A percentile compares a stretch with the other conserved stretches of the same genome.
Evolutionary conservation across 805 yeast genomes (phyloP).

Genomic region (Saturnispora quitensis): DNA sequence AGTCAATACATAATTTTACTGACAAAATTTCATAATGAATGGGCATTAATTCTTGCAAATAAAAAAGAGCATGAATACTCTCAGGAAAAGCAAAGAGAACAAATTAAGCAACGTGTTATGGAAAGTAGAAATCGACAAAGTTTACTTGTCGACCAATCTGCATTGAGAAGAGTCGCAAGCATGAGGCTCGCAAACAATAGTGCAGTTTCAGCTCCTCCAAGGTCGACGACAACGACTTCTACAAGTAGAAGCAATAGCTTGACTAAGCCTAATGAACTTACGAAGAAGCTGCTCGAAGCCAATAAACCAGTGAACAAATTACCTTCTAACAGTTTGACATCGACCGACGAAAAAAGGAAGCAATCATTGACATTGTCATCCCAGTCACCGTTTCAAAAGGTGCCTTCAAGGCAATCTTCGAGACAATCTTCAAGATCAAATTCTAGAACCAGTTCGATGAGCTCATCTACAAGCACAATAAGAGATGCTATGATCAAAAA

Average conservation of each 20-base stretch:
- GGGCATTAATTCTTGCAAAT: conserved; percentile 28
- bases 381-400: conserved; percentile 2
- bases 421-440: conserved; percentile 1
- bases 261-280: background rate
- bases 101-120: conserved; percentile 17
- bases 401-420: background rate
- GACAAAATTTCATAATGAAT: conserved; percentile 31
- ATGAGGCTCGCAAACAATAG: background rate
- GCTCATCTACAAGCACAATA: background rate
- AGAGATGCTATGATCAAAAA: background rate
- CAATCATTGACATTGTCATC: background rate
- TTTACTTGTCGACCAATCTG: background rate
- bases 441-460: background rate
- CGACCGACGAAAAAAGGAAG: conserved; percentile 4
- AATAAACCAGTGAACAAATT: background rate
- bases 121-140: conserved; percentile 14
- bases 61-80: conserved; percentile 35
- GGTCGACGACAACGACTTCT: background rate
- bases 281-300: conserved; percentile 1
- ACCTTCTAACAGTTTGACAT: background rate
- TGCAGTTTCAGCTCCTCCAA: background rate
- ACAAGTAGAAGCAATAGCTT: conserved; percentile 5
- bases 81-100: conserved; percentile 23
- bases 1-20: conserved; percentile 17
- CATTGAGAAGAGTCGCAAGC: background rate